Conservation (phyloP, 179 eudicot genomes). For the Patellifolia procumbens region DNA sequence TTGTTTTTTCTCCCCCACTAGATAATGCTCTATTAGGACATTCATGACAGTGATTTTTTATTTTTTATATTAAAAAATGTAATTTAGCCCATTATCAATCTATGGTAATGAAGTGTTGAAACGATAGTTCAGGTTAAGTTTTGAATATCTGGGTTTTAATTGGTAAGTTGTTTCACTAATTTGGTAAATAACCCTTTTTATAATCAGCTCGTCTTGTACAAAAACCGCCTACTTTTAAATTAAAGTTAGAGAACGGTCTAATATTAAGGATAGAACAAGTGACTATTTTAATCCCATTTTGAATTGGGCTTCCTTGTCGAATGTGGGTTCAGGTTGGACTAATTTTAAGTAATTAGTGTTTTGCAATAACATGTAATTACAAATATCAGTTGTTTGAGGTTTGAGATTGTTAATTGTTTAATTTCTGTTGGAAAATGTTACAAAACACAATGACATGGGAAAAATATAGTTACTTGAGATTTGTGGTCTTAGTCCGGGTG, state of each 20-base stretch:
- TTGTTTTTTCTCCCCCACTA: neutral
- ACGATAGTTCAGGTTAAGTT: neutral
- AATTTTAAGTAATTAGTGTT: no score
- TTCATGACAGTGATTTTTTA: neutral
- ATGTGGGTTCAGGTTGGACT: no score
- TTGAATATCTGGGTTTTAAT: neutral
- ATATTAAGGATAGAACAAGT: no score
- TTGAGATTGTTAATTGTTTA: constrained; percentile 5
- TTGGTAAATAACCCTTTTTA: neutral
- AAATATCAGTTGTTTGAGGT: no score
- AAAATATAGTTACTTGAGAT: constrained; percentile 15
- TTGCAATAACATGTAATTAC: no score
- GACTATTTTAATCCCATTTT: no score
- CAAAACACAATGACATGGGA: constrained; percentile 20
- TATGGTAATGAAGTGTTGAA: neutral
- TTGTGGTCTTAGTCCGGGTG: constrained; percentile 21
- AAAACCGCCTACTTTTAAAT: no score
- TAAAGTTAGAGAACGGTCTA: no score
- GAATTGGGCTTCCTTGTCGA: no score
- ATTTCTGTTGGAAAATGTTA: constrained; percentile 7
- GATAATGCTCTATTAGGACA: constrained; percentile 8
- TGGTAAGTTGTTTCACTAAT: neutral
- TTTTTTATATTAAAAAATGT: neutral
- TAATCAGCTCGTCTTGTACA: no score
- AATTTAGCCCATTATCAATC: neutral